phyloP scores from a whole-genome alignment of 2,329 filamentous ascomycete genomes.

The Beauveria varroae region DNA sequence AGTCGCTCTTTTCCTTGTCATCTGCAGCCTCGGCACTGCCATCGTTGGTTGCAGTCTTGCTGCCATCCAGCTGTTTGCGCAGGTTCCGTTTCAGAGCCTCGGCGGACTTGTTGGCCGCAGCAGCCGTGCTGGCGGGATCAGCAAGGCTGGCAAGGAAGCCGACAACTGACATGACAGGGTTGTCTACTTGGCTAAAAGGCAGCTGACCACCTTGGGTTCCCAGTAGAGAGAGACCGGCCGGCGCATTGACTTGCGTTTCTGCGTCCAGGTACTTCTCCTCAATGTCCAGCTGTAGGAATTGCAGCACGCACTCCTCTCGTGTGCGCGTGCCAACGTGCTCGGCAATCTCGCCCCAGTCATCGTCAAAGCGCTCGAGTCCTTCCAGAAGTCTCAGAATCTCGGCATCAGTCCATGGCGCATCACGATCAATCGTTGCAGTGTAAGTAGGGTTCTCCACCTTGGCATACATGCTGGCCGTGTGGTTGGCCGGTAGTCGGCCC shows the following conservation, averaged over 20 bases:
- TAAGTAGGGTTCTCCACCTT: slow-evolving; percentile 87
- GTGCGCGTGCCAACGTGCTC: slow-evolving; percentile 89
- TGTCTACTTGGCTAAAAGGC: slow-evolving; percentile 87
- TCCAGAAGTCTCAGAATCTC: slow-evolving; percentile 87
- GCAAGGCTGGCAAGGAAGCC: slow-evolving; percentile 88
- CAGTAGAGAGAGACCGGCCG: slow-evolving; percentile 56
- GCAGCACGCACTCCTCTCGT: slow-evolving; percentile 90
- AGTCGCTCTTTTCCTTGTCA: slow-evolving; percentile 49
- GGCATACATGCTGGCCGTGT: slow-evolving; percentile 72
- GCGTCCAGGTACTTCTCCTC: slow-evolving; percentile 94
- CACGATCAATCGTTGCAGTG: slow-evolving; percentile 68
- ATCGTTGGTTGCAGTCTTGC: slow-evolving; percentile 37
- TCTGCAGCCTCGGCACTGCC: slow-evolving; percentile 32
- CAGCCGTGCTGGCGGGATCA: slow-evolving; percentile 82
- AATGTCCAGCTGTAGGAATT: slow-evolving; percentile 93
- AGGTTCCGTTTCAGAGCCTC: slow-evolving; percentile 78
- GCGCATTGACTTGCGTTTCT: slow-evolving; percentile 45
- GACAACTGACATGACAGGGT: slow-evolving; percentile 93
- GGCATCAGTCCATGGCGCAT: slow-evolving; percentile 84
- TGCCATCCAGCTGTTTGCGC: slow-evolving; percentile 65
- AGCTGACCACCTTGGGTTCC: slow-evolving; percentile 70
- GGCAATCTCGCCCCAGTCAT: slow-evolving; percentile 90
- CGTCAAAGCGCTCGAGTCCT: slow-evolving; percentile 84
- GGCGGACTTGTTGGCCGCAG: slow-evolving; percentile 80
- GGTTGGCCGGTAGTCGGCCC: slow-evolving; percentile 71